Evolutionary conservation across 352 stramenopile genomes (phyloP).

Genomic region (Globisporangium polare): DNA sequence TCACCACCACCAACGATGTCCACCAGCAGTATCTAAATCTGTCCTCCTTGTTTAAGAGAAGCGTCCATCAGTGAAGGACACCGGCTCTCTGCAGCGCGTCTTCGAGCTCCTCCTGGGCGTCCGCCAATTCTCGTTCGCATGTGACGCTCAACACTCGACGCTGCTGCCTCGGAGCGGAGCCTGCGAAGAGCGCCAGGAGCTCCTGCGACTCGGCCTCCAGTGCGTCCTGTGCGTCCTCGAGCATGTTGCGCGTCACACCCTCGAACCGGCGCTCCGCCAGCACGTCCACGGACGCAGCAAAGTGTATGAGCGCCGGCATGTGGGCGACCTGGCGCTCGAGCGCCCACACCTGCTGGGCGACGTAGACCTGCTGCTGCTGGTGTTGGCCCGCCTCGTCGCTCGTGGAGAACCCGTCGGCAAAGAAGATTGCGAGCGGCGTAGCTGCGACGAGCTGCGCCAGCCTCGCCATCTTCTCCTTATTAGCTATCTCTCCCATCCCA

Average conservation of each 20-base stretch:
- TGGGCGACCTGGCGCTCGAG: slow-evolving; percentile 26
- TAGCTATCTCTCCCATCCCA: too few relatives aligned
- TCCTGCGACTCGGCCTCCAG: slow-evolving; percentile 25
- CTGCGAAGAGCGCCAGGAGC: slow-evolving; percentile 25
- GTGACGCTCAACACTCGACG: slow-evolving; percentile 24
- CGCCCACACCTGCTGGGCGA: slow-evolving; percentile 39
- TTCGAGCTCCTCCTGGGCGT: slow-evolving; percentile 36
- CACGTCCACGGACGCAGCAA: slow-evolving; percentile 35
- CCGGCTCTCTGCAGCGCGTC: slow-evolving; percentile 7
- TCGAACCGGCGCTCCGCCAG: slow-evolving; percentile 33
- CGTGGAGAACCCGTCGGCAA: slow-evolving; percentile 33
- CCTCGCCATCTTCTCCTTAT: not conserved
- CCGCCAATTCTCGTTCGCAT: slow-evolving; percentile 38
- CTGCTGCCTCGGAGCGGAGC: not conserved
- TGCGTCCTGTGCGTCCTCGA: slow-evolving; percentile 47
- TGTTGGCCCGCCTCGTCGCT: slow-evolving; percentile 1
- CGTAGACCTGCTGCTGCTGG: slow-evolving; percentile 26
- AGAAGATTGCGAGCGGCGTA: slow-evolving; percentile 22
- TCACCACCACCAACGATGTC: too few relatives aligned
- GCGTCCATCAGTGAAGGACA: not conserved
- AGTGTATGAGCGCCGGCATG: slow-evolving; percentile 31
- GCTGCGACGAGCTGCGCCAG: slow-evolving; percentile 23
- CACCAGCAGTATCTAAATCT: too few relatives aligned
- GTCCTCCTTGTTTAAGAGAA: not conserved
- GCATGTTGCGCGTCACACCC: slow-evolving; percentile 22